Conservation (phyloP, 2,329 filamentous ascomycete genomes). For the Cyphellophora europaea region DNA sequence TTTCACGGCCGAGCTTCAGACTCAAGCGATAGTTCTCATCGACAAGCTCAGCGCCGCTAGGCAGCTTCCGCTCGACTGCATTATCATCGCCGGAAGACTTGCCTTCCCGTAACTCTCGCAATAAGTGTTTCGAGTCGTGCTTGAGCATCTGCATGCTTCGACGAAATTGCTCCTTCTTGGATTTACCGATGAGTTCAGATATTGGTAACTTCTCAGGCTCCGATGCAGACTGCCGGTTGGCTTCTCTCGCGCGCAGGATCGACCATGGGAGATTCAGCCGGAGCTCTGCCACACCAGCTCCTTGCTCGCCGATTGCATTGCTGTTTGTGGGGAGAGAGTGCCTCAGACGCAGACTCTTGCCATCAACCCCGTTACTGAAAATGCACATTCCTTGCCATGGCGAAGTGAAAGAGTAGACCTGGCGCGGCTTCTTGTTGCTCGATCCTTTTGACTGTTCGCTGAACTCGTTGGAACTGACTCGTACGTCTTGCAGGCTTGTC, state of each 20-base stretch:
- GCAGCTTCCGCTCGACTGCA: conserved; percentile 2
- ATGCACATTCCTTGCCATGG: conserved; percentile 85
- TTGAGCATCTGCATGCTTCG: conserved; percentile 16
- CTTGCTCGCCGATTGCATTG: conserved; percentile 18
- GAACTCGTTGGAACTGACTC: background rate
- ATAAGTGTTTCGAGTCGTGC: conserved; percentile 8
- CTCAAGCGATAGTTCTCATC: conserved; percentile 42
- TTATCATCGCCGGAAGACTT: conserved; percentile 5
- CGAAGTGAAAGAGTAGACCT: conserved; percentile 53
- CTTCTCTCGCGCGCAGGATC: conserved; percentile 10
- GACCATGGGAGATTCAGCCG: conserved; percentile 66
- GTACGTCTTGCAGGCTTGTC: background rate
- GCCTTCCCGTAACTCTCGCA: background rate
- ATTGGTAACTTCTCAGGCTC: conserved; percentile 8
- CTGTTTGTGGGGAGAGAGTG: conserved; percentile 49
- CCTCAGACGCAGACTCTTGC: conserved; percentile 64
- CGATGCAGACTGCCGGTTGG: conserved; percentile 8
- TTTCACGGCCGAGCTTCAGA: conserved; percentile 68
- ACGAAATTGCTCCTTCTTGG: conserved; percentile 14
- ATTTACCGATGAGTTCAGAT: conserved; percentile 3
- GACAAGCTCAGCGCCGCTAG: conserved; percentile 1
- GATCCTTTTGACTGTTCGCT: background rate
- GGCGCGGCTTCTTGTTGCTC: conserved; percentile 7
- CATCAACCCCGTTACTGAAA: conserved; percentile 69
- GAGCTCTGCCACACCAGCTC: conserved; percentile 62